Base-by-base conservation (phyloP, 2,329 filamentous ascomycete species). In the Pezicula neosporulosa region DNA sequence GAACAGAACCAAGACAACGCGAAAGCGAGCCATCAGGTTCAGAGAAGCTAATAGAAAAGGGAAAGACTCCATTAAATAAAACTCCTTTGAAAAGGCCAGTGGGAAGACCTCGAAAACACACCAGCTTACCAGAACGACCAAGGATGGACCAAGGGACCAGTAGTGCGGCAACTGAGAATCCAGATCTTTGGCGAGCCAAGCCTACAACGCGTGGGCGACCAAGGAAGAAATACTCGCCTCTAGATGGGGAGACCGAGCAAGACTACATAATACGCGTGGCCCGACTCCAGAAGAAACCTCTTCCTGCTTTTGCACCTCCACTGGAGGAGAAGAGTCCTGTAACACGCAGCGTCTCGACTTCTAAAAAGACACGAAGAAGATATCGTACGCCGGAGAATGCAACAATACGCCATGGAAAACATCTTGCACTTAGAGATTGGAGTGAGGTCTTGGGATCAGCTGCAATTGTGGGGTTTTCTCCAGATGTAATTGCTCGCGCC, bases 361-460 rank as follows among this genome's bases (percentile, higher is more conserved):
- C 27, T 24, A 43, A 36, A n/a, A 44, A 45, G 38, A 42, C 55
- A 13, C 41, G 46, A 36, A 50, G 43, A 21, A 58, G 45, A 18
- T 52, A 47, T 24, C 27, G 42, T 18, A 49, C 43, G 3, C 39
- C 52, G 10, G 54, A 53, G 19, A 49, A 54, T 24, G 41, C 49
- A n/a, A 33, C 38, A 13, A 18, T 18, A n/a, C 46, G 27, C 4
- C 6, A 46, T 52, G 21, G 48, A 53, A n/a, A 57, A 51, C 30
- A 61, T 27, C 43, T 65, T 27, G 53, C 53, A 3, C 51, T 62
- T 16, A 55, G 88, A 19, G 88, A 95, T 70, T 97, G 93, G 93
- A 87, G 84, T 58, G 89, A 96, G 58, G 80, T 97, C 1, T 71
- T 97, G 27, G 89, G 89, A 0, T 77, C 90, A 1, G 93, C 93